A percentile compares a stretch with the other conserved stretches of the same genome.
phyloP scores from a whole-genome alignment of 768 basidiomycete species.

The Tephrocybe sp. region DNA sequence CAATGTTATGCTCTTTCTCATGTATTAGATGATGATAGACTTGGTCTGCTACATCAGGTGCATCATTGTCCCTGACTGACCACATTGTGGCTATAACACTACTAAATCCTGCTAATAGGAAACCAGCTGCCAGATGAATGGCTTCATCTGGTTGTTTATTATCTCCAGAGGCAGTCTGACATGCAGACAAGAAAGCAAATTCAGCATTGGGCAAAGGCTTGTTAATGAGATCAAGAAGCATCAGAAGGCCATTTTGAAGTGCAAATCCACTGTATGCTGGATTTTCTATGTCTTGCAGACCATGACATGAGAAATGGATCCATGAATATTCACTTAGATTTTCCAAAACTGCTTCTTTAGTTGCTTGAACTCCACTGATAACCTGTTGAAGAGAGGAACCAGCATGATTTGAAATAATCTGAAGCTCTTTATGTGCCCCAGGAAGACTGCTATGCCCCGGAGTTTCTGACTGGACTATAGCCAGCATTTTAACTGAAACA shows the following conservation, averaged over 20 bases:
- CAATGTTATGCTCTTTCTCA: neutral
- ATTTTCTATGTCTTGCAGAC: conserved; percentile 24
- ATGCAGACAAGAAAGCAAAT: conserved; percentile 45
- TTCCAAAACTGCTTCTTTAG: neutral
- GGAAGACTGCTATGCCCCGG: neutral
- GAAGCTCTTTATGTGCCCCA: neutral
- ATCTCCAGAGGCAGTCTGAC: conserved; percentile 38
- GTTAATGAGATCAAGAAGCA: conserved; percentile 21
- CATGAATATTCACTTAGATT: conserved; percentile 8
- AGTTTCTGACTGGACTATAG: neutral
- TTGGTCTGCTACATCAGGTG: conserved; percentile 25
- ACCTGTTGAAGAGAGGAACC: neutral
- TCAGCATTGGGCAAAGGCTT: conserved; percentile 21
- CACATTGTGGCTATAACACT: conserved; percentile 36
- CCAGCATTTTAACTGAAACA: neutral
- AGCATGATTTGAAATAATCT: neutral
- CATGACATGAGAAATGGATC: conserved; percentile 40
- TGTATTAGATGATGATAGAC: conserved; percentile 11
- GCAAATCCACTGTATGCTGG: conserved; percentile 18
- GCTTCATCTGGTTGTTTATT: conserved; percentile 21
- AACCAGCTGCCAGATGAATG: conserved; percentile 40
- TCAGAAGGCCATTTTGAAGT: conserved; percentile 18
- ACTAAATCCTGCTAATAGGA: conserved; percentile 31
- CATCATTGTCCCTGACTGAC: conserved; percentile 32
- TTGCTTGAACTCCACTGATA: neutral